Conservation (phyloP, 106 monocot species). For the Vanilla planifolia region DNA sequence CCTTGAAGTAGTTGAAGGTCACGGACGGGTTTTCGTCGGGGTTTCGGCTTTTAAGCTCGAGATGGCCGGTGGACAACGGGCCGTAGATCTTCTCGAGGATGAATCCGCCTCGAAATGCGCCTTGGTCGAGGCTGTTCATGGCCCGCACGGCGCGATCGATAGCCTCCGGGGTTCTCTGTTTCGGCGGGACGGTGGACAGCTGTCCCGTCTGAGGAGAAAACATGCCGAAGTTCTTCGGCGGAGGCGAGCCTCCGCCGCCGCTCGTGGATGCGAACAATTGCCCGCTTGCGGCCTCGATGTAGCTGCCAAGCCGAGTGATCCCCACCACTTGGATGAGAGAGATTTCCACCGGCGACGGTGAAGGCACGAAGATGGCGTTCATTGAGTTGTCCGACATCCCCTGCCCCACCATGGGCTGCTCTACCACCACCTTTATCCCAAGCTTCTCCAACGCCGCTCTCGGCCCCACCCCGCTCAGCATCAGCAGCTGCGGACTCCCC, state of each 20-base stretch:
- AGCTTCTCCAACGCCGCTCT: slow-evolving; percentile 19
- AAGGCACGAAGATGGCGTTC: slow-evolving; percentile 75
- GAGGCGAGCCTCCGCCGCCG: background rate
- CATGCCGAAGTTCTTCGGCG: slow-evolving; percentile 35
- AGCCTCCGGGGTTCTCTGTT: slow-evolving; percentile 61
- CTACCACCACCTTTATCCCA: slow-evolving; percentile 29
- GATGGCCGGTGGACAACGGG: slow-evolving; percentile 56
- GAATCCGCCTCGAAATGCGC: slow-evolving; percentile 64
- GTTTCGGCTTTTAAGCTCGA: slow-evolving; percentile 44
- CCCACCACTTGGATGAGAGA: slow-evolving; percentile 75
- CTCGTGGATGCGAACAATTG: slow-evolving; percentile 25
- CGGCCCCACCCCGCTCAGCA: slow-evolving; percentile 77
- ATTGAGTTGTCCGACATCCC: slow-evolving; percentile 80
- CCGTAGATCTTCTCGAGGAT: slow-evolving; percentile 72
- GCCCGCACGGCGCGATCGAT: slow-evolving; percentile 20
- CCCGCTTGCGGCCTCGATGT: slow-evolving; percentile 75
- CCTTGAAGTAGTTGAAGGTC: slow-evolving; percentile 85
- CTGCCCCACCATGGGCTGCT: slow-evolving; percentile 53
- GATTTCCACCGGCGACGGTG: slow-evolving; percentile 45
- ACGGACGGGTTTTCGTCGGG: slow-evolving; percentile 64
- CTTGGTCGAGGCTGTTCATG: slow-evolving; percentile 19
- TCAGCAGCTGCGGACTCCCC: slow-evolving; percentile 77
- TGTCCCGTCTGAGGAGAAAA: slow-evolving; percentile 72
- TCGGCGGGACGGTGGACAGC: slow-evolving; percentile 49
- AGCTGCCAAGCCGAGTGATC: slow-evolving; percentile 53